Evolutionary conservation across 176 grass and related monocot species (phyloP), one percentile per base, ranked within the genome.

Genomic region (Chloris gayana): DNA sequence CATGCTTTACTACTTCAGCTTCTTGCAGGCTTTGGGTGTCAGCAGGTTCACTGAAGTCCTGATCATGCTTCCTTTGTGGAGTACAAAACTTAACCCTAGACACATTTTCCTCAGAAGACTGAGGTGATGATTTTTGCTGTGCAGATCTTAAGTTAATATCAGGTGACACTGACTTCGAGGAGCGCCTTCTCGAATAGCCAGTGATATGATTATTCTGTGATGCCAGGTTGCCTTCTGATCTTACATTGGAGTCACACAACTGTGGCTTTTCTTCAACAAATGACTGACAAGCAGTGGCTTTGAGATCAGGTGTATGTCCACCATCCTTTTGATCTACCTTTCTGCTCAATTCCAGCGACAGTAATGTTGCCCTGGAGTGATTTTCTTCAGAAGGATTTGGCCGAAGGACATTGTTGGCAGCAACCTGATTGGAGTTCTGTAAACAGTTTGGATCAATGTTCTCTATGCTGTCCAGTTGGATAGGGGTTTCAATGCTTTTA

Each of bases 141-240:
- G 22, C 15, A 42, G 63, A 79, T 67, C 65, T 69, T 89, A 69
- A 86, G 75, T 75, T 69, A 86, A 80, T 56, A 62, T 80, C 90
- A 42, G 78, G 83, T 58, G 85, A 87, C 72, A 76, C 53, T 65
- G 85, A 83, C 60, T 90, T 92, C 41, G 37, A 70, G 66, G 45
- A 74, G 64, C 46, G 54, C 44, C 34, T 94, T 84, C 80, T 92
- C 10, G 77, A 82, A 76, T 91, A 94, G 77, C 72, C 75, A 76
- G 75, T 21, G 9, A 26, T 53, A 22, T 61, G 82, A n/a, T 67
- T 80, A 62, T 70, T 80, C 35, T 41, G 67, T 44, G 67, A 39
- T 34, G 78, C 27, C 57, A 41, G 42, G 69, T 73, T 78, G 42
- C 34, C 72, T 74, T 30, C 38, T 78, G 59, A 33, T 70, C 70